phyloP scores from a whole-genome alignment of 2,329 filamentous ascomycete species.

The Grosmannia clavigera region DNA sequence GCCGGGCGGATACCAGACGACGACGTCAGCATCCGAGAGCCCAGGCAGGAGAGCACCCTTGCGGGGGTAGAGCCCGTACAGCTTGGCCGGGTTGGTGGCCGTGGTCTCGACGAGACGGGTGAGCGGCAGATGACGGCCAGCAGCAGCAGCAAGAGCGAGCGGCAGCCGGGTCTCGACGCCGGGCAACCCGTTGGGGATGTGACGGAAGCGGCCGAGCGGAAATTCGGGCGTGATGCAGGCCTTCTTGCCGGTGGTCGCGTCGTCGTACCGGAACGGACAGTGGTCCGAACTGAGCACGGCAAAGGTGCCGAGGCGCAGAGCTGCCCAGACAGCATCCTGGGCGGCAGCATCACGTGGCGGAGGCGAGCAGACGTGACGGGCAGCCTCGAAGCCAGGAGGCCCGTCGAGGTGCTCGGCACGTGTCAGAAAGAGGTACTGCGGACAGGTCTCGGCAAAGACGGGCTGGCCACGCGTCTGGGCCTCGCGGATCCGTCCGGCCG shows the following conservation, averaged over 20 bases:
- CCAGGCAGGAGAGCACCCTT: conserved; percentile 39
- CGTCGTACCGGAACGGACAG: conserved; percentile 36
- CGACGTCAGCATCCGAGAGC: conserved; percentile 41
- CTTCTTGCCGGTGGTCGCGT: conserved; percentile 21
- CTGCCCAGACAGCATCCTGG: conserved; percentile 37
- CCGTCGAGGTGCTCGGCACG: conserved; percentile 22
- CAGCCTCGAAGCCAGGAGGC: conserved; percentile 30
- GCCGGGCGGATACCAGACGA: conserved; percentile 39
- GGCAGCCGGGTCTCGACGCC: conserved; percentile 45
- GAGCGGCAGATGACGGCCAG: conserved; percentile 15
- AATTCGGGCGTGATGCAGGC: conserved; percentile 13
- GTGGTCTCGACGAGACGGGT: conserved; percentile 43
- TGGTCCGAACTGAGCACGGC: conserved; percentile 38
- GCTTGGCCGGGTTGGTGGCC: conserved; percentile 40
- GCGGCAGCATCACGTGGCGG: conserved; percentile 35
- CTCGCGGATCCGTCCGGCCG: conserved; percentile 32
- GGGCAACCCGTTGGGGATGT: conserved; percentile 46
- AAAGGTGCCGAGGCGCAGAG: conserved; percentile 40
- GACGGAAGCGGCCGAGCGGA: conserved; percentile 32
- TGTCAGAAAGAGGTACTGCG: conserved; percentile 45
- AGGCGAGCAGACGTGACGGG: conserved; percentile 42
- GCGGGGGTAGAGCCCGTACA: conserved; percentile 40
- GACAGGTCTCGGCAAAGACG: conserved; percentile 44
- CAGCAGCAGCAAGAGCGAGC: conserved; percentile 26
- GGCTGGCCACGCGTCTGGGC: conserved; percentile 38